Percentiles rank a stretch among this genome's conserved stretches.
These are phyloP conservation scores for Aspergillus chevalieri DNA, from an alignment of 2,329 filamentous ascomycete species.

Conservation along the genomic window DNA sequence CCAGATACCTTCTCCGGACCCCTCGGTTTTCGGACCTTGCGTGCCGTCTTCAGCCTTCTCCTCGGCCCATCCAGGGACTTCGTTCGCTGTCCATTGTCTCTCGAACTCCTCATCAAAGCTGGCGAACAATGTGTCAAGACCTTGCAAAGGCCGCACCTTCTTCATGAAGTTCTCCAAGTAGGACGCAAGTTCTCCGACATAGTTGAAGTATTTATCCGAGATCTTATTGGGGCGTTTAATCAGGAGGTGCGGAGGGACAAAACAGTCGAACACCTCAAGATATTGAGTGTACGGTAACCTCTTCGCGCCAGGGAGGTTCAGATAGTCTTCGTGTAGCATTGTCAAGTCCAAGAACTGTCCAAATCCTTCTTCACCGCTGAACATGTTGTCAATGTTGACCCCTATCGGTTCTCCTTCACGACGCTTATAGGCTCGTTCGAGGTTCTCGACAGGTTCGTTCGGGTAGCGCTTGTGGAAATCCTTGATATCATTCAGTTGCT, in stretches of 20 bases:
- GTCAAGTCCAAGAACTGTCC: slow-evolving; percentile 90
- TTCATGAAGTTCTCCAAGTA: slow-evolving; percentile 88
- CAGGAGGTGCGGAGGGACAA: slow-evolving; percentile 65
- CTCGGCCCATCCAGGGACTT: slow-evolving; percentile 70
- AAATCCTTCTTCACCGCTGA: slow-evolving; percentile 91
- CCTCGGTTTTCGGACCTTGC: slow-evolving; percentile 45
- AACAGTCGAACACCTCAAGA: slow-evolving; percentile 82
- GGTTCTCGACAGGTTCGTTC: slow-evolving; percentile 89
- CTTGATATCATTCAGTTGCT: slow-evolving; percentile 72
- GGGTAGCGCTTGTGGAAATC: slow-evolving; percentile 86
- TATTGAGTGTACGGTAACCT: slow-evolving; percentile 87
- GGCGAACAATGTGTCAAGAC: slow-evolving; percentile 69
- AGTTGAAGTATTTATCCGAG: slow-evolving; percentile 87
- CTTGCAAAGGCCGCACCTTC: slow-evolving; percentile 76
- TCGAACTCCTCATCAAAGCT: slow-evolving; percentile 81
- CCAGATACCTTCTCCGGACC: slow-evolving; percentile 67
- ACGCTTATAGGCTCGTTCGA: slow-evolving; percentile 84
- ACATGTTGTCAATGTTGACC: slow-evolving; percentile 78
- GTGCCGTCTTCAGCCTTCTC: slow-evolving; percentile 43
- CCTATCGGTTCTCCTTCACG: slow-evolving; percentile 58
- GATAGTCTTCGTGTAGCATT: slow-evolving; percentile 73
- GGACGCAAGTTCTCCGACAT: slow-evolving; percentile 69
- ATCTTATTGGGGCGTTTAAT: slow-evolving; percentile 78
- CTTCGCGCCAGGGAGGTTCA: slow-evolving; percentile 83
- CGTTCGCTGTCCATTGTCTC: slow-evolving; percentile 70